Evolutionary conservation across 2,329 filamentous ascomycete genomes (phyloP), one percentile per base, ranked within the genome.

Genomic region (Lasiodiplodia theobromae): DNA sequence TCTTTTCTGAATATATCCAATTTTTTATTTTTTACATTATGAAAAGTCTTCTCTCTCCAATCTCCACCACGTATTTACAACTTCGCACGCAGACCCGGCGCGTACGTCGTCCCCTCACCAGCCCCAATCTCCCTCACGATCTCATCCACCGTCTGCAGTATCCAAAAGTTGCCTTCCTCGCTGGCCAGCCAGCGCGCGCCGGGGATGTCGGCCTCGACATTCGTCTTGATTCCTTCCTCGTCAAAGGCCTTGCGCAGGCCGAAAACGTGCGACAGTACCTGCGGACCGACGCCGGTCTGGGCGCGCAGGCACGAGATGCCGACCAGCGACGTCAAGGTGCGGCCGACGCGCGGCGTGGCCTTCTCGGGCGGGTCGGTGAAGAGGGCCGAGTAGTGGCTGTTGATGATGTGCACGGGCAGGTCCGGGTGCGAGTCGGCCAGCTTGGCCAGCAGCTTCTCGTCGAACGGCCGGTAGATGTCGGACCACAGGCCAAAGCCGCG

Each of bases 241-340:
- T 91, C 86, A 64, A 91, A 84, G 0, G 88, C 91, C 82, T 96
- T 96, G 69, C 91, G 81, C 79, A 96, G 76, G 0, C 93, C 93
- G 81, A 94, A 95, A 0, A 96, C 85, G 79, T 96, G 93, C 72
- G 90, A 93, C 21, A 91, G 81, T 14, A 96, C 92, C 83, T 96
- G 93, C 1, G 92, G 93, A 0, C 89, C 93, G 0, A 96, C 93
- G 0, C 93, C 93, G 11, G 91, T 92, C 83, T 96, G 93, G 54
- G 92, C 87, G 3, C 93, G 82, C 77, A 96, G 77, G 74, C 92
- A 94, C 5, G 92, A 85, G 37, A 96, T 86, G 0, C 91, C 93
- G 4, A 94, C 85, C 14, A 96, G 79, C 66, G 88, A 91, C 0
- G 92, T 96, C 70, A 93, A 80, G 0, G 92, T 86, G 0, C 93